Evolutionary conservation across 495 filamentous ascomycete genomes (phyloP), one percentile per base, ranked within the genome.

Genomic region (Apodospora peruviana): DNA sequence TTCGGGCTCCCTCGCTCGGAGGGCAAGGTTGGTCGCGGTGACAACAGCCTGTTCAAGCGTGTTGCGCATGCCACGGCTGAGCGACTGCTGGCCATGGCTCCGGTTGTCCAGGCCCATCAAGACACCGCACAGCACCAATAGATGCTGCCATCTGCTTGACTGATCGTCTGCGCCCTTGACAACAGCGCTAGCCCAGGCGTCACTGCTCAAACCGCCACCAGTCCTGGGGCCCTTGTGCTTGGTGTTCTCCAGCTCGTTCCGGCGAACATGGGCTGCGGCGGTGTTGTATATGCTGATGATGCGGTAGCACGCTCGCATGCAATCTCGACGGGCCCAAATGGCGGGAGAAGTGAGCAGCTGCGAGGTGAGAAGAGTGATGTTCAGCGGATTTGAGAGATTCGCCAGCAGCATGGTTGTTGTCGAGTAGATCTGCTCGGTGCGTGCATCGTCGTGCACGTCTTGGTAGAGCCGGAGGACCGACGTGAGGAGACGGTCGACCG

Each of bases 251-350:
- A 73, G 41, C 57, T 77, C 72, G 50, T 79, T 75, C 27, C 73
- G 69, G 47, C 81, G 70, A 9, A 90, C 70, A 22, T 79, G 79
- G 43, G 80, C 78, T 2, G 86, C 82, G 44, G 93, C 88, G 11
- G 85, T 85, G 62, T 94, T 93, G 75, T 88, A 97, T 53, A 94
- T 81, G 62, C 89, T 86, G 52, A 96, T 78, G 53, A 93, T 78
- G 53, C 84, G 83, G 53, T 87, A 79, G 61, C 84, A 81, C 2
- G 83, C 81, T 34, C 79, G 77, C 25, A 98, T 73, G 38, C 83
- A 84, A 52, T 91, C 81, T 71, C 57, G 48, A 38, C 58, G 62
- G 32, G 34, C 50, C 93, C 93, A 98, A 66, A 98, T 80, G 2
- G 91, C 87, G 2, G 87, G 90, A 0, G 91, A 84, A 9, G 80